Percentiles rank a stretch among this genome's conserved stretches.
phyloP scores from a whole-genome alignment of 78 protist genomes.

The Ministeria vibrans region DNA sequence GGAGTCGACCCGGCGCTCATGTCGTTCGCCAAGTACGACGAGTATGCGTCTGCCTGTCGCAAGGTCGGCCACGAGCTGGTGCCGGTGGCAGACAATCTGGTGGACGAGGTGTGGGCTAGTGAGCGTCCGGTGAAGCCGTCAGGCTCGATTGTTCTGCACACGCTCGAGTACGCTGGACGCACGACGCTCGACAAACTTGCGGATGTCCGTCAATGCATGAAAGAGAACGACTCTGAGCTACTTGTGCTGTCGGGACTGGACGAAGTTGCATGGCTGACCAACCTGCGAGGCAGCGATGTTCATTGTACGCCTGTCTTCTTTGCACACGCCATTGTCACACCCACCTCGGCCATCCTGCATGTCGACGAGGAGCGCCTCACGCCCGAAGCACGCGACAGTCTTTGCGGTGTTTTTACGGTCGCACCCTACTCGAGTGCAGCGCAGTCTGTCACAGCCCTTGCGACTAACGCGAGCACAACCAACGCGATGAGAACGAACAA shows the following conservation, averaged over 20 bases:
- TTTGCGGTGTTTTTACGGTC: conserved; percentile 4
- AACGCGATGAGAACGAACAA: not conserved
- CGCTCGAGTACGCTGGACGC: conserved; percentile 18
- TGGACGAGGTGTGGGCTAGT: not conserved
- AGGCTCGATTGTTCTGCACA: not conserved
- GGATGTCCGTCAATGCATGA: not conserved
- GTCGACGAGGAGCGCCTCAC: conserved; percentile 7
- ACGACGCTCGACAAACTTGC: not conserved
- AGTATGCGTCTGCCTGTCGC: not conserved
- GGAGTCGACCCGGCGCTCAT: conserved; percentile 51
- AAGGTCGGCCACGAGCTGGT: not conserved
- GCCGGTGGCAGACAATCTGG: not conserved
- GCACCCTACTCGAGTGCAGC: too few relatives aligned
- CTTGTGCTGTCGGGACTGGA: conserved; percentile 7
- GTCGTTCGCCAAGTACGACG: not conserved
- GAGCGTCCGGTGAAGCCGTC: conserved; percentile 19
- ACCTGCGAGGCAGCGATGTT: conserved; percentile 69
- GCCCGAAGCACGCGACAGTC: conserved; percentile 1
- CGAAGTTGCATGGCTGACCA: conserved; percentile 77
- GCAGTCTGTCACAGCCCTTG: not conserved
- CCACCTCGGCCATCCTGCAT: not conserved
- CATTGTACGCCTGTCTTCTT: conserved; percentile 55
- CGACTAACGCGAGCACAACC: not conserved
- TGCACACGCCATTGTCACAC: conserved; percentile 44
- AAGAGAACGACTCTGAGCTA: not conserved